phyloP scores from a whole-genome alignment of 2,329 filamentous ascomycete genomes.

The Xylaria sp. region DNA sequence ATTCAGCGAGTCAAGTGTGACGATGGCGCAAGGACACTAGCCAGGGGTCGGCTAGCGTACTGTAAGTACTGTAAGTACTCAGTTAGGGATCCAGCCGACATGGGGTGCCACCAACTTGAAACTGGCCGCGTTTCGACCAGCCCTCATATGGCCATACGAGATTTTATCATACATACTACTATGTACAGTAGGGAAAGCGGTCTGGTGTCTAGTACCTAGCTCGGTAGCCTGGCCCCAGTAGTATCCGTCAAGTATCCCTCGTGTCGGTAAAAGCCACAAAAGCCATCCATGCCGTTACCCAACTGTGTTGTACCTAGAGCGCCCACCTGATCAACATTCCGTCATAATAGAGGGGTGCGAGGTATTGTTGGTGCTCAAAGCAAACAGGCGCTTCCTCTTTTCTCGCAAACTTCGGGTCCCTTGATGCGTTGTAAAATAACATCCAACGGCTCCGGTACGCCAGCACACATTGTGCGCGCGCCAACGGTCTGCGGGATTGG shows the following conservation, averaged over 20 bases:
- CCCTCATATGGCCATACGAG: constrained; percentile 32
- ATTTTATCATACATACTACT: constrained; percentile 2
- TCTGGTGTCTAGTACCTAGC: no score
- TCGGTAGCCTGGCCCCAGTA: constrained; percentile 11
- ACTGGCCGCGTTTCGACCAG: constrained; percentile 50
- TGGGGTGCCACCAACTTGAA: constrained; percentile 48
- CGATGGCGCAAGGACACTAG: constrained; percentile 36
- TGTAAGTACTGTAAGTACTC: no score
- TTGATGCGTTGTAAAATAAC: constrained; percentile 1
- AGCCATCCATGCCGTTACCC: constrained; percentile 3
- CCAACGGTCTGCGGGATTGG: constrained; percentile 18
- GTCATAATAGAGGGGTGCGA: constrained; percentile 9
- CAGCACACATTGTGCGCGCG: constrained; percentile 7
- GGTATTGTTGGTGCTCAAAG: neutral
- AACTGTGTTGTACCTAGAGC: constrained; percentile 7
- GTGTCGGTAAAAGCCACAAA: constrained; percentile 33
- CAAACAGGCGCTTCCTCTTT: constrained; percentile 10
- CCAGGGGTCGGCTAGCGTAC: constrained; percentile 8
- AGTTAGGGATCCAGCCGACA: constrained; percentile 42
- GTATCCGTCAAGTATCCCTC: constrained; percentile 28
- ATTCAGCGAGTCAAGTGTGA: constrained; percentile 42
- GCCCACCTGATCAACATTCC: constrained; percentile 17
- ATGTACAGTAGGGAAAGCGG: constrained; percentile 2
- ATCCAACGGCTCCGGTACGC: neutral
- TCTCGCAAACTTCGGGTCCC: neutral